phyloP scores from a whole-genome alignment of 83 land plant genomes.

The Thuja plicata region DNA sequence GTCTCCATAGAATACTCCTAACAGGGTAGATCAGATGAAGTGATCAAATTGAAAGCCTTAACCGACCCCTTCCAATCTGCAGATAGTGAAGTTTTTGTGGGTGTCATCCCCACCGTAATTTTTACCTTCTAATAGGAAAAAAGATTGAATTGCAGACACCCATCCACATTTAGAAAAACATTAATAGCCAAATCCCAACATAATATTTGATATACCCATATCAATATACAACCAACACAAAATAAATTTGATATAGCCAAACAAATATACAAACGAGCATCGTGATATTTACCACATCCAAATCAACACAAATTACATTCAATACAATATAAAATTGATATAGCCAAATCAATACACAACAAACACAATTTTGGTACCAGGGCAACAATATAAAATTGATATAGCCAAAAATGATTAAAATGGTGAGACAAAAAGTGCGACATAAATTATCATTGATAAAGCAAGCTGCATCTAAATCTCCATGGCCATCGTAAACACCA shows the following conservation, averaged over 20 bases:
- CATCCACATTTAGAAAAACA: too few species aligned
- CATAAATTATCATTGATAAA: constrained; percentile 51
- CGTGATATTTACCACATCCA: not conserved
- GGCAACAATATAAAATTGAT: not conserved
- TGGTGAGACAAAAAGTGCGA: not conserved
- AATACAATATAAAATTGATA: not conserved
- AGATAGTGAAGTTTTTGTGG: too few species aligned
- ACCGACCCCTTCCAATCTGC: too few species aligned
- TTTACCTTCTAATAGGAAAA: too few species aligned
- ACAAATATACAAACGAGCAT: not conserved
- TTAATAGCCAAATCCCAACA: not conserved
- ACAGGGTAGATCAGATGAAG: too few species aligned
- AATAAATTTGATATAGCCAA: not conserved
- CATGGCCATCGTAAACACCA: constrained; percentile 81
- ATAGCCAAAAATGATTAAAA: not conserved
- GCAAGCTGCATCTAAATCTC: constrained; percentile 59
- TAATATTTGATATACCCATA: not conserved
- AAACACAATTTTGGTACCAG: not conserved
- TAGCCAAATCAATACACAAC: not conserved
- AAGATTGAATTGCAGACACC: too few species aligned
- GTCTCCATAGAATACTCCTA: too few species aligned
- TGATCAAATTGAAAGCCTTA: too few species aligned
- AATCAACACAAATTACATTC: not conserved
- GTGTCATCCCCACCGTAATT: too few species aligned
- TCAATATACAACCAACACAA: not conserved